Evolutionary conservation across 2,329 filamentous ascomycete genomes (phyloP).

Genomic region (Fusarium setosum): DNA sequence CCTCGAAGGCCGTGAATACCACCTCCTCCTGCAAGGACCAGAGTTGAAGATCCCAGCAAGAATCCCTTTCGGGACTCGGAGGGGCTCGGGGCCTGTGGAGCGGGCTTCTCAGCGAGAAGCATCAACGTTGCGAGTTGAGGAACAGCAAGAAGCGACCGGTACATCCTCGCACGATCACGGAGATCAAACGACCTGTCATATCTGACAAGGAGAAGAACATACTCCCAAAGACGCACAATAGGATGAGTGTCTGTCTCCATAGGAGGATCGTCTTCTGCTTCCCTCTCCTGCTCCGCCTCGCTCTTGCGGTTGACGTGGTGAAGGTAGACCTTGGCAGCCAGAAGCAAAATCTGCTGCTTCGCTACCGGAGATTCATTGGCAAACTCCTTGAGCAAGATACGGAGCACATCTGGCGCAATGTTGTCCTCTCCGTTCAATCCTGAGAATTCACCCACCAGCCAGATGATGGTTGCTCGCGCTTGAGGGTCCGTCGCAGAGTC

Average conservation of each 20-base stretch:
- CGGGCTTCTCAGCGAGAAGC: conserved; percentile 92
- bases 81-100: conserved; percentile 89
- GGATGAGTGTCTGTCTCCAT: conserved; percentile 64
- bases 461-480: conserved; percentile 93
- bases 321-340: conserved; percentile 96
- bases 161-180: conserved; percentile 89
- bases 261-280: conserved; percentile 46
- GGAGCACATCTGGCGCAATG: conserved; percentile 90
- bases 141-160: conserved; percentile 83
- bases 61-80: conserved; percentile 85
- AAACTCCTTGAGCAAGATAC: conserved; percentile 89
- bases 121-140: conserved; percentile 92
- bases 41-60: conserved; percentile 83
- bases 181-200: conserved; percentile 97
- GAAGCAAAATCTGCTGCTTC: conserved; percentile 89
- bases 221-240: conserved; percentile 83
- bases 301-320: conserved; percentile 80
- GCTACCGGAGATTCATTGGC: conserved; percentile 84
- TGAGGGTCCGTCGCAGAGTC: conserved; percentile 89
- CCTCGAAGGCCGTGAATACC: conserved; percentile 80
- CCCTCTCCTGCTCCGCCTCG: conserved; percentile 52
- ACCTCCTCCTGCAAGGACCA: conserved; percentile 83
- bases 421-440: conserved; percentile 84
- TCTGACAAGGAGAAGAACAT: conserved; percentile 84
- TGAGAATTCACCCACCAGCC: conserved; percentile 95